phyloP scores from a whole-genome alignment of 2,329 filamentous ascomycete species.

The Scopulariopsis brevicaulis region DNA sequence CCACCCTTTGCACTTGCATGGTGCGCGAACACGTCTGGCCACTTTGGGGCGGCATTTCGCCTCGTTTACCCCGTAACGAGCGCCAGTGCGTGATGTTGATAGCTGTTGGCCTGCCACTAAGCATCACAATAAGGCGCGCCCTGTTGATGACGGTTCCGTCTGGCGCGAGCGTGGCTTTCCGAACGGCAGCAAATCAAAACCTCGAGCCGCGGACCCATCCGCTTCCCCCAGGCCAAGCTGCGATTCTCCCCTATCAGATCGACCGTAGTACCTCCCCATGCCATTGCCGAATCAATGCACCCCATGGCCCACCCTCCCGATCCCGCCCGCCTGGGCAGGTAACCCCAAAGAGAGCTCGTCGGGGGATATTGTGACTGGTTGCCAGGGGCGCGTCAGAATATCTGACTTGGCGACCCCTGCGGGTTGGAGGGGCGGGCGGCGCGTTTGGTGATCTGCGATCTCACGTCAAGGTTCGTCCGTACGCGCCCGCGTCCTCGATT shows the following conservation, averaged over 20 bases:
- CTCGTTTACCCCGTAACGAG: background rate
- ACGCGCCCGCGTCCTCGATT: background rate
- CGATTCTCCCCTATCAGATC: slow-evolving; percentile 1
- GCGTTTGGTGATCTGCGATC: background rate
- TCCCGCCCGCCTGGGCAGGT: slow-evolving; percentile 11
- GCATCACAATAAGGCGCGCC: background rate
- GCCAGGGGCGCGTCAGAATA: background rate
- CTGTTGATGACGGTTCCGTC: background rate
- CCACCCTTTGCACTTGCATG: background rate
- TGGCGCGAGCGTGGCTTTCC: background rate
- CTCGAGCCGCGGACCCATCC: background rate
- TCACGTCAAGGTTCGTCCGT: background rate
- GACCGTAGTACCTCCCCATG: slow-evolving; percentile 2
- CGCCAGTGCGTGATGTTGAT: background rate
- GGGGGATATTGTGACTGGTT: background rate
- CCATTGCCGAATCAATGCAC: slow-evolving; percentile 22
- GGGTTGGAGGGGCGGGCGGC: background rate
- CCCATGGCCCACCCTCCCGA: slow-evolving; percentile 15
- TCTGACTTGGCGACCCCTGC: background rate
- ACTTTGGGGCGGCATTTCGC: background rate
- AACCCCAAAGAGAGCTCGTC: slow-evolving; percentile 4
- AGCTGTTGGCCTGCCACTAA: background rate
- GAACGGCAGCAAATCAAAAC: background rate
- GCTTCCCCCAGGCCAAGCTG: background rate
- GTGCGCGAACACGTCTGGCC: background rate